Percentiles rank a stretch among this genome's conserved stretches.
Conservation (phyloP, 768 basidiomycete genomes). For the Pleurotus sapidus region DNA sequence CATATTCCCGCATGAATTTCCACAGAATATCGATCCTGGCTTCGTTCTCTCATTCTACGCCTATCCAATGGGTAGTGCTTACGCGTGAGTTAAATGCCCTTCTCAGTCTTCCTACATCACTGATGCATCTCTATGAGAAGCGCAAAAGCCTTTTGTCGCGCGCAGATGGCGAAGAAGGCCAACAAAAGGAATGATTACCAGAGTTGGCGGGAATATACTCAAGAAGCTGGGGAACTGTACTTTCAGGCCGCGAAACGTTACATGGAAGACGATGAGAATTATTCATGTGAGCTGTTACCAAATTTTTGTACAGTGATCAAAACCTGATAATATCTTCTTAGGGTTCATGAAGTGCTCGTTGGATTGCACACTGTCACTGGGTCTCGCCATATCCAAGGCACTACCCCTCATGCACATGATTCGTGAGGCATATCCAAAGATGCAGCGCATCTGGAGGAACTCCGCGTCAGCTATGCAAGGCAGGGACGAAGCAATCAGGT, state of each 20-base stretch:
- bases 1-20: neutral
- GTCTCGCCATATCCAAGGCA: neutral
- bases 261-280: constrained; percentile 36
- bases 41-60: constrained; percentile 32
- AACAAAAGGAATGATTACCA: constrained; percentile 13
- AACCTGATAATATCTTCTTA: neutral
- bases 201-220: constrained; percentile 14
- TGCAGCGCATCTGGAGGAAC: constrained; percentile 20
- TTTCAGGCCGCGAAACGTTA: constrained; percentile 25
- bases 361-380: constrained; percentile 25
- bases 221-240: constrained; percentile 25
- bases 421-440: constrained; percentile 15
- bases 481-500: neutral
- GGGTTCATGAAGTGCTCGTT: constrained; percentile 27
- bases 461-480: constrained; percentile 10
- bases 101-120: neutral
- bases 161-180: constrained; percentile 14
- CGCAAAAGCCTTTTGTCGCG: constrained; percentile 26
- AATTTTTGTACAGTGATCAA: neutral
- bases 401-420: constrained; percentile 20
- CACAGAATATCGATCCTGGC: constrained; percentile 19
- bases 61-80: constrained; percentile 32
- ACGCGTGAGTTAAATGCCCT: constrained; percentile 24
- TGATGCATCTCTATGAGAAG: constrained; percentile 10
- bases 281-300: constrained; percentile 12